phyloP scores from a whole-genome alignment of 139 green algal genomes.

The Mychonastes homosphaera region DNA sequence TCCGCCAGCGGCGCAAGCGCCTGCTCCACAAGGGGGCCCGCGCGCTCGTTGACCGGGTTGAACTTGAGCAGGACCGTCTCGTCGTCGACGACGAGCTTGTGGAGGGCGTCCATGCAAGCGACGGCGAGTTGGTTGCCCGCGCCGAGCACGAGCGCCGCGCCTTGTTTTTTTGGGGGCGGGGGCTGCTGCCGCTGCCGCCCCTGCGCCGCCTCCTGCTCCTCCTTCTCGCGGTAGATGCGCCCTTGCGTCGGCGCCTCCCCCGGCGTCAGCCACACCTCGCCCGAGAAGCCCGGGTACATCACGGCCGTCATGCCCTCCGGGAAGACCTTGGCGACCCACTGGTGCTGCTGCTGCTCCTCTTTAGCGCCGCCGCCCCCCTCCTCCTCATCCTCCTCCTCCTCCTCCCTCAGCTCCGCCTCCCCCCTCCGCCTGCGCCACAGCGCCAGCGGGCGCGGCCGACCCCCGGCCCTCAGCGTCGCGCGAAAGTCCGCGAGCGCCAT shows the following conservation, averaged over 20 bases:
- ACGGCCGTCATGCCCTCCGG: constrained; percentile 11
- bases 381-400: too few relatives aligned
- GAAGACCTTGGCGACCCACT: constrained; percentile 19
- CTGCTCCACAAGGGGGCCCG: constrained; percentile 39
- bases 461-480: too few relatives aligned
- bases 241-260: constrained; percentile 47
- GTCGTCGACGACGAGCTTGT: constrained; percentile 54
- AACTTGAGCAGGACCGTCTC: constrained; percentile 67
- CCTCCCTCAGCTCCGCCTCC: too few relatives aligned
- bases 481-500: too few relatives aligned
- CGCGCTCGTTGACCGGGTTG: constrained; percentile 69
- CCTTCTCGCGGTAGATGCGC: constrained; percentile 33
- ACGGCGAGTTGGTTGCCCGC: constrained; percentile 41
- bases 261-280: constrained; percentile 61
- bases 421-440: too few relatives aligned
- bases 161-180: neutral
- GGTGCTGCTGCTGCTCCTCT: too few relatives aligned
- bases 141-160: constrained; percentile 52
- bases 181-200: constrained; percentile 1
- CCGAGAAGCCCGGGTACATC: constrained; percentile 24
- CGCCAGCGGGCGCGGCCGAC: too few relatives aligned
- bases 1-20: constrained; percentile 53
- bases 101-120: constrained; percentile 29
- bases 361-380: too few relatives aligned
- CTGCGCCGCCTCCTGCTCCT: constrained; percentile 3